Evolutionary conservation across 1,284 basidiomycete species (phyloP), one percentile per base, ranked within the genome.

Genomic region (Termitomyces sp.): DNA sequence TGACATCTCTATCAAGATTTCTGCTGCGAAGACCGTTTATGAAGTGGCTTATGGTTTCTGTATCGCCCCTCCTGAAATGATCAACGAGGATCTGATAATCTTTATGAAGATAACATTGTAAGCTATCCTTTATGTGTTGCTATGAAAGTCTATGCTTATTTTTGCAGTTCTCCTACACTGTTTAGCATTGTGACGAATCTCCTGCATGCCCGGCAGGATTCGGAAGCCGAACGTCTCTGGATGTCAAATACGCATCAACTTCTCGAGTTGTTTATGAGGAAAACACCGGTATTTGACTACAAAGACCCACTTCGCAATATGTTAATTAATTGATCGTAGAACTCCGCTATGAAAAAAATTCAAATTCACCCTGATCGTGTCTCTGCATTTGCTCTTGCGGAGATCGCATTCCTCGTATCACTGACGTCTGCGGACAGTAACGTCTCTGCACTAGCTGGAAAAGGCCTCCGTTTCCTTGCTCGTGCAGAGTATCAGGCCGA

Each of bases 341-440:
- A 68, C 44, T 65, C 71, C n/a, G 72, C 75, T 53, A 68, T 80
- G 31, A 74, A 68, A 53, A 68, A 68, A 0, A 64, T 81, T 31
- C 83, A 85, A 59, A 64, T 72, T 9, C 72, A 77, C 41, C 60
- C 72, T 4, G 69, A 70, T 10, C 81, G 85, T 37, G 68, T 81
- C 2, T 75, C 84, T 1, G 81, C 83, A 1, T 81, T 91, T 56
- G 76, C 77, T 3, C 63, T 90, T 14, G 74, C 79, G 1, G 88
- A 91, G 66, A 81, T 90, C 21, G 80, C 85, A 0, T 81, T 88
- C 57, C 73, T 88, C 2, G 81, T 88, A 9, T 78, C 81, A 1
- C 68, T 91, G 50, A 82, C 86, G 1, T 88, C 87, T 6, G 76
- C 79, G 3, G 85, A 86, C 53, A 79, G 74, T 37, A 73, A 73